Evolutionary conservation across 192 early-diverging fungal genomes (phyloP).

Genomic region (Phycomyces blakesleeanus): DNA sequence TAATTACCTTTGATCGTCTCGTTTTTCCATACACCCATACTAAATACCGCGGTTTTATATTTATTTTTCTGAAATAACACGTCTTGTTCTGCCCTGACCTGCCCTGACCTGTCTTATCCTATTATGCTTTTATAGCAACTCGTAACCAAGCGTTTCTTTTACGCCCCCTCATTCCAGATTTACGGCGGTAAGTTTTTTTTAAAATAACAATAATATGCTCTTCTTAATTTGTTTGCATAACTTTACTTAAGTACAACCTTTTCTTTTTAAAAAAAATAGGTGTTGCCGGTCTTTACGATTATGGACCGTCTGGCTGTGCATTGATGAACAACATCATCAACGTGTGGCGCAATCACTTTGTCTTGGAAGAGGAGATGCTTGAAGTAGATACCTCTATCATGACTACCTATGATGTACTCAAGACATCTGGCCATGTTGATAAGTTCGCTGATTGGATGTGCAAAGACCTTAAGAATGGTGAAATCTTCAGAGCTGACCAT

Average conservation of each 20-base stretch:
- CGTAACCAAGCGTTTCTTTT: conserved; percentile 93
- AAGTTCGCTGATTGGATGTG: conserved; percentile 99
- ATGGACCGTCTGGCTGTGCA: conserved; percentile 91
- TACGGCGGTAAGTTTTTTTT: conserved; percentile 74
- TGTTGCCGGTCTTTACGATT: conserved; percentile 96
- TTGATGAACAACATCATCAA: conserved; percentile 87
- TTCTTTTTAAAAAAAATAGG: conserved; percentile 40
- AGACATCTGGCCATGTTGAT: conserved; percentile 99
- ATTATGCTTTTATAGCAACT: conserved; percentile 41
- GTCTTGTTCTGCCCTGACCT: background rate
- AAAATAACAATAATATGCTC: background rate
- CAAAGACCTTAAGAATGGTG: conserved; percentile 85
- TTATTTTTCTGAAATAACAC: background rate
- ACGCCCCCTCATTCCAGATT: conserved; percentile 89
- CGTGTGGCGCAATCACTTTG: conserved; percentile 94
- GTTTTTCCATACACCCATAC: background rate
- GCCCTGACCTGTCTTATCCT: background rate
- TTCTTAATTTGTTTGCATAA: background rate
- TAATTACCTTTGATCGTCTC: background rate
- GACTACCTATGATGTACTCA: conserved; percentile 91
- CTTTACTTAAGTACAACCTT: too few relatives aligned
- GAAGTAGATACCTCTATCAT: conserved; percentile 98
- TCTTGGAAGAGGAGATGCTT: conserved; percentile 99
- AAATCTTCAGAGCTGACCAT: conserved; percentile 97
- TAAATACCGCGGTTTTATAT: background rate